Percentiles rank a stretch among this genome's conserved stretches.
phyloP scores from a whole-genome alignment of 139 green algal species.

The Zygnema circumcarinatum region DNA sequence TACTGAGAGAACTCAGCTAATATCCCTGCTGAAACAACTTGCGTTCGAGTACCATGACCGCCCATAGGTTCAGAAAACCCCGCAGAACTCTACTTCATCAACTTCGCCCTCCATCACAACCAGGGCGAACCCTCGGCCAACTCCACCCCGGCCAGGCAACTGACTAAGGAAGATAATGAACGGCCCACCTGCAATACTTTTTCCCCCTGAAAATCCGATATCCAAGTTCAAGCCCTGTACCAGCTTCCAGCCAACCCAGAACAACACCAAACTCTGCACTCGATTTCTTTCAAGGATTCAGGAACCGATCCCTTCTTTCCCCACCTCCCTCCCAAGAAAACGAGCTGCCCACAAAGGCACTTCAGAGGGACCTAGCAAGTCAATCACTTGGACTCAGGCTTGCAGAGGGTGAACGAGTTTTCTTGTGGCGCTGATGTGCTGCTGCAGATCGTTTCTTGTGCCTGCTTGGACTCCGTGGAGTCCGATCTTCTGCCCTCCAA shows the following conservation, averaged over 20 bases:
- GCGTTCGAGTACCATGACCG: background rate
- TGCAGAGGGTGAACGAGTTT: background rate
- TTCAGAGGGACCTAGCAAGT: background rate
- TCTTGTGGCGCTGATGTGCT: background rate
- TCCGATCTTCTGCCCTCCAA: background rate
- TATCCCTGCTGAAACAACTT: background rate
- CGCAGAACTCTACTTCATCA: background rate
- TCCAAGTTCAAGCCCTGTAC: background rate
- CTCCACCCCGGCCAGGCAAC: too few species aligned
- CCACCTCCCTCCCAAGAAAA: too few species aligned
- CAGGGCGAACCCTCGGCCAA: too few species aligned
- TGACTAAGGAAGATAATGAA: background rate
- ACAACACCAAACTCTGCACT: too few species aligned
- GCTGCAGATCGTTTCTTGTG: background rate
- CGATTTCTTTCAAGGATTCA: too few species aligned
- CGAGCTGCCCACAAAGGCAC: too few species aligned
- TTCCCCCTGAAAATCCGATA: background rate
- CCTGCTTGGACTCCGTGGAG: background rate
- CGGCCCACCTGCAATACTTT: background rate
- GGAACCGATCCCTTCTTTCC: too few species aligned
- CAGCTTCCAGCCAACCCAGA: background rate
- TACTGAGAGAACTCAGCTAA: too few species aligned
- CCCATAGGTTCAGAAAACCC: background rate
- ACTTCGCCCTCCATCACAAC: too few species aligned
- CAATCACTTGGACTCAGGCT: background rate